These are phyloP conservation scores for Fibroporia radiculosa DNA, from an alignment of 768 basidiomycete species.

Conservation along the genomic window DNA sequence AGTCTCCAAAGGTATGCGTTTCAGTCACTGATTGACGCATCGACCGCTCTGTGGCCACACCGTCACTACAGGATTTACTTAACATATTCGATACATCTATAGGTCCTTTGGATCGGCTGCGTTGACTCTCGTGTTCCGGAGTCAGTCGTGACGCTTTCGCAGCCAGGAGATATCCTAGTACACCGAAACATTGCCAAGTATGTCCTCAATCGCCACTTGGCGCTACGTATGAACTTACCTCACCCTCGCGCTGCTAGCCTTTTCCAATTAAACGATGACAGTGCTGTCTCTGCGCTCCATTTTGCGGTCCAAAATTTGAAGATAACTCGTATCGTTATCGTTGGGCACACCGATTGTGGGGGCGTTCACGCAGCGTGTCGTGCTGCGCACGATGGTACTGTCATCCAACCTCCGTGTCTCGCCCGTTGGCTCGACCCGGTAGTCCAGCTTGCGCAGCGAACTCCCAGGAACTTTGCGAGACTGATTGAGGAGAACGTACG, in stretches of 20 bases:
- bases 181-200: slow-evolving; percentile 85
- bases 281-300: slow-evolving; percentile 8
- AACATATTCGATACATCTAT: not conserved
- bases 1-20: not conserved
- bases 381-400: not conserved
- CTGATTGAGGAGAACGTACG: not conserved
- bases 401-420: not conserved
- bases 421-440: not conserved
- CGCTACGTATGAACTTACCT: slow-evolving; percentile 52
- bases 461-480: not conserved
- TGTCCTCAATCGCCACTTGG: slow-evolving; percentile 15
- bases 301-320: slow-evolving; percentile 6
- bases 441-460: not conserved
- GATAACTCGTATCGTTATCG: slow-evolving; percentile 2
- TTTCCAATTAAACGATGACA: slow-evolving; percentile 10
- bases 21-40: not conserved
- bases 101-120: slow-evolving; percentile 76
- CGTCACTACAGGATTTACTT: no score
- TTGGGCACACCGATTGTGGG: slow-evolving; percentile 3
- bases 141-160: slow-evolving; percentile 52
- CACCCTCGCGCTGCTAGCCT: slow-evolving; percentile 4
- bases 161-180: slow-evolving; percentile 73
- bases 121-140: slow-evolving; percentile 85
- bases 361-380: not conserved
- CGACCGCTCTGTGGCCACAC: no score